phyloP scores from a whole-genome alignment of 345 rosid species.

The Acer saccharum region DNA sequence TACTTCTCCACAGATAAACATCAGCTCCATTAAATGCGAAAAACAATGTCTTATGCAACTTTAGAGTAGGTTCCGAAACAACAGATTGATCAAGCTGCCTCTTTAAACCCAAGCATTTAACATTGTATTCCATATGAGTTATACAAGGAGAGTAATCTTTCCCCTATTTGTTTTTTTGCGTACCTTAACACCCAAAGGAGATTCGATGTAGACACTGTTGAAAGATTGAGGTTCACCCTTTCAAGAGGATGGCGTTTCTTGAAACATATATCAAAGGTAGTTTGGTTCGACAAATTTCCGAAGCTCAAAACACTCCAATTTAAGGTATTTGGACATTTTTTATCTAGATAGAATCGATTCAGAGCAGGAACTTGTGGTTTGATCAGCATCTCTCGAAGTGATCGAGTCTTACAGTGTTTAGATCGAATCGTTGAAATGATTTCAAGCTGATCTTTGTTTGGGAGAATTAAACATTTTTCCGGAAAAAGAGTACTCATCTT shows the following conservation, averaged over 20 bases:
- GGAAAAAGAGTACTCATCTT: neutral
- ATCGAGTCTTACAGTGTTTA: neutral
- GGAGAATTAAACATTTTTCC: neutral
- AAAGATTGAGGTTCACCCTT: neutral
- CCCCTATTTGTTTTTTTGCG: neutral
- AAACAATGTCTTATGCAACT: slow-evolving; percentile 5
- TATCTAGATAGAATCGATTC: slow-evolving; percentile 1
- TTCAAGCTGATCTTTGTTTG: slow-evolving; percentile 1
- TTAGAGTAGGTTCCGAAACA: slow-evolving; percentile 1
- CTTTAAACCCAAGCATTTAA: slow-evolving; percentile 7
- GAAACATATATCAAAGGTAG: neutral
- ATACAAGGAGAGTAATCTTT: neutral
- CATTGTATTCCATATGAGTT: slow-evolving; percentile 1
- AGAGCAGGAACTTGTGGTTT: slow-evolving; percentile 8
- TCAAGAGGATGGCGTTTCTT: neutral
- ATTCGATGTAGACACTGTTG: neutral
- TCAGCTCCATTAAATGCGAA: neutral
- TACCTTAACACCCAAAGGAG: neutral
- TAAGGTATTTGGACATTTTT: slow-evolving; percentile 11
- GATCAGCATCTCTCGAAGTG: neutral
- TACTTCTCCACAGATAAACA: slow-evolving; percentile 6
- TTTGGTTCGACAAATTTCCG: slow-evolving; percentile 7
- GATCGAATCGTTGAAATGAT: neutral
- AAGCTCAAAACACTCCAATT: slow-evolving; percentile 5
- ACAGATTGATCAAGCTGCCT: slow-evolving; percentile 16